phyloP scores from a whole-genome alignment of 495 filamentous ascomycete genomes.

The Hypoxylon crocopeplum region DNA sequence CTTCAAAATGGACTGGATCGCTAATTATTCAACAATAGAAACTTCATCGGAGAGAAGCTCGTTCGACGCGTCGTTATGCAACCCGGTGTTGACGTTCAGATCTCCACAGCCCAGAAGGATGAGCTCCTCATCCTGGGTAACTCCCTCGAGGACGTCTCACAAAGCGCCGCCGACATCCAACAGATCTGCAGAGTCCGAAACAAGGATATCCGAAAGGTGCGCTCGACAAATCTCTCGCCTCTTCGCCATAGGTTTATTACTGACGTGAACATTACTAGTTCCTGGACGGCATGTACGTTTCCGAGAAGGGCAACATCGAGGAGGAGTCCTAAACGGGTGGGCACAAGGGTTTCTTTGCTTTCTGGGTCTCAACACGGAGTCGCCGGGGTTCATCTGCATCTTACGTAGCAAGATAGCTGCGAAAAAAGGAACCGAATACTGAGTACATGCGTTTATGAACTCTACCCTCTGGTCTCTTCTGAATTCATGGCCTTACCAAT shows the following conservation, averaged over 20 bases:
- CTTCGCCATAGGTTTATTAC: constrained; percentile 44
- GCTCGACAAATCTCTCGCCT: background rate
- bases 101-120: constrained; percentile 93
- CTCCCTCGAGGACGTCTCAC: constrained; percentile 94
- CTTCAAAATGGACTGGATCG: background rate
- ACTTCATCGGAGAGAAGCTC: constrained; percentile 99
- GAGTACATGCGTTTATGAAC: constrained; percentile 32
- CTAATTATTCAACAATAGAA: constrained; percentile 60
- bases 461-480: constrained; percentile 1
- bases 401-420: constrained; percentile 60
- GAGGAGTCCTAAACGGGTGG: constrained; percentile 61
- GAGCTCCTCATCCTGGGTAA: constrained; percentile 92
- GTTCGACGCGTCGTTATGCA: constrained; percentile 89
- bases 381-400: constrained; percentile 65
- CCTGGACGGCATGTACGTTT: constrained; percentile 99
- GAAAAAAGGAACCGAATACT: constrained; percentile 55
- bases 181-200: constrained; percentile 98
- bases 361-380: constrained; percentile 51
- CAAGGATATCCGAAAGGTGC: constrained; percentile 99
- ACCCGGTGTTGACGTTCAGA: constrained; percentile 85
- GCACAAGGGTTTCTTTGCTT: constrained; percentile 48
- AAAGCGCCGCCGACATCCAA: constrained; percentile 98
- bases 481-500: background rate
- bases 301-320: constrained; percentile 92
- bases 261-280: too few species aligned